Base-by-base conservation (phyloP, 1,139 yeast species). In the Blastobotrys persicus region DNA sequence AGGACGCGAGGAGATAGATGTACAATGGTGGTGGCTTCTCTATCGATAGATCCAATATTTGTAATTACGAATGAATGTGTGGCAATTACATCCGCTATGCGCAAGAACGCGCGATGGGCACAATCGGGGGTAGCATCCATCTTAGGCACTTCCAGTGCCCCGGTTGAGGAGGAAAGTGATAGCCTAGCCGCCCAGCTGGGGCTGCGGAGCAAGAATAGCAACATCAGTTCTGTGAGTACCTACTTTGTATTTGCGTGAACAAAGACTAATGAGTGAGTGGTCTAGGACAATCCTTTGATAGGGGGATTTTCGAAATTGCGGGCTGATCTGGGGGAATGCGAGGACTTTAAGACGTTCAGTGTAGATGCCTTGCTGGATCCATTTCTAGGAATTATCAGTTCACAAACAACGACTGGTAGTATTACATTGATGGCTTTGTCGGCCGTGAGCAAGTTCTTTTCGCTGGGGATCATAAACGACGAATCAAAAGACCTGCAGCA, bases 71-170 rank as follows among this genome's bases (percentile, higher is more conserved):
- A 87, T 64, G 98, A 92, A 70, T 88, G 97, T 66, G 85, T 88
- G 65, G 76, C 84, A 48, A 79, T 92, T 51, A 83, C 94, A 16
- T 84, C 95, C 13, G 92, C 95, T 28, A 89, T 92, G 96, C 77
- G 98, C 47, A 91, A 91, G 65, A 79, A 83, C 63, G 77, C 86
- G 46, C 80, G 94, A 56, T 85, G 88, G 81, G 76, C 85, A 11
- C 88, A 84, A 58, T 80, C 91, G 35, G 95, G 96, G 2, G 94
- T 89, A 44, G 94, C 96, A 4, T 89, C 96, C 5, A 81, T 91
- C 41, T 72, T 91, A 40, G 87, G 94, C 2, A 49, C 59, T 66
- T 48, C 60, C 59, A 34, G 65, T 65, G 47, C 81, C 18, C 59
- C 71, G 28, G 70, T 70, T 51, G 70, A 64, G 39, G 75, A 70